These are phyloP conservation scores for Mucuna pruriens DNA, from an alignment of 306 rosid species.

Conservation along the genomic window DNA sequence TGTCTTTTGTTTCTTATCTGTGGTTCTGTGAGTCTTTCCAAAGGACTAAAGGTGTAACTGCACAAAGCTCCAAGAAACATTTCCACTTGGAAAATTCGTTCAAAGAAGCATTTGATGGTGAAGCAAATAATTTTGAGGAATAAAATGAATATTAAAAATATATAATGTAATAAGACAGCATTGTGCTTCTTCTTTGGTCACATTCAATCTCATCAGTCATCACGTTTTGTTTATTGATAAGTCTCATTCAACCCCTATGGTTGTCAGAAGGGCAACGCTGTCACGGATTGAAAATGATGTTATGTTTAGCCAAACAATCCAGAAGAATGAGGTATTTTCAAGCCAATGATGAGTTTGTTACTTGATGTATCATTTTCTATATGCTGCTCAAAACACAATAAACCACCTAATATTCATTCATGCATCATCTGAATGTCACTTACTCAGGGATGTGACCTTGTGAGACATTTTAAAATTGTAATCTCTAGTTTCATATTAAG, in stretches of 20 bases:
- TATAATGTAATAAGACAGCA: not conserved
- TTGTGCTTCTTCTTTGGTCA: constrained; percentile 54
- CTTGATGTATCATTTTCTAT: constrained; percentile 27
- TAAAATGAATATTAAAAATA: not conserved
- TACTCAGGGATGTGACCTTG: not conserved
- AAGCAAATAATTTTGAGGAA: constrained; percentile 27
- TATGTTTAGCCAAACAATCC: constrained; percentile 13
- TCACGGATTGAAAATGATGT: constrained; percentile 39
- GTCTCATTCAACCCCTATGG: constrained; percentile 49
- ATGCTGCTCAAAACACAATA: constrained; percentile 12
- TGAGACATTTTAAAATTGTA: constrained; percentile 11
- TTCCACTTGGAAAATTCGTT: constrained; percentile 34
- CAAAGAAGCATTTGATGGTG: constrained; percentile 19
- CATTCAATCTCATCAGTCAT: constrained; percentile 52
- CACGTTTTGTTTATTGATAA: constrained; percentile 67
- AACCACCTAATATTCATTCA: not conserved
- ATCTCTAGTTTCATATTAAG: constrained; percentile 5
- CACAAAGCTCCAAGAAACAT: constrained; percentile 47
- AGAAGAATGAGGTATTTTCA: constrained; percentile 26
- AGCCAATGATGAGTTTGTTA: not conserved
- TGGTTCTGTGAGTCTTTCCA: constrained; percentile 36
- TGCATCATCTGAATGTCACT: not conserved
- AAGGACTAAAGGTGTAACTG: constrained; percentile 32
- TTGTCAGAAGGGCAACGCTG: constrained; percentile 46
- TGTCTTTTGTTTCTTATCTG: constrained; percentile 51